phyloP scores from a whole-genome alignment of 2,329 filamentous ascomycete genomes.

The Myriosclerotinia curreyana region DNA sequence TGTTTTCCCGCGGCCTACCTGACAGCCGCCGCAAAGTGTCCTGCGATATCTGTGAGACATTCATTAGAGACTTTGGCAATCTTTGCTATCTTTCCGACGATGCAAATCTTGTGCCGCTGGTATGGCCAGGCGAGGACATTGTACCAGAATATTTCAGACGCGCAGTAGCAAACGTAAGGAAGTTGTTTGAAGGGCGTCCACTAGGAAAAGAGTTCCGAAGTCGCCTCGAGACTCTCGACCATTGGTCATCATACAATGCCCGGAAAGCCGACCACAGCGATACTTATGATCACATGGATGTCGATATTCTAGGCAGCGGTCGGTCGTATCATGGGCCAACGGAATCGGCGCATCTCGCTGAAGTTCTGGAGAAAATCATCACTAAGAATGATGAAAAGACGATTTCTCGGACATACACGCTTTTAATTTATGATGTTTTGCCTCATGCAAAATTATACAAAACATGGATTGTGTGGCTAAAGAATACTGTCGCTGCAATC shows the following conservation, averaged over 20 bases:
- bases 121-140: slow-evolving; percentile 15
- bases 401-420: not conserved
- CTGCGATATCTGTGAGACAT: slow-evolving; percentile 15
- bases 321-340: not conserved
- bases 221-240: not conserved
- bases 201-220: not conserved
- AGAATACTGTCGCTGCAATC: slow-evolving; percentile 5
- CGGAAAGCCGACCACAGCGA: not conserved
- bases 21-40: not conserved
- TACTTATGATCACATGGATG: slow-evolving; percentile 3
- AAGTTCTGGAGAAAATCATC: slow-evolving; percentile 9
- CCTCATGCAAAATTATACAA: not conserved
- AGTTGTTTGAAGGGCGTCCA: slow-evolving; percentile 12
- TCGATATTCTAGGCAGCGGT: not conserved
- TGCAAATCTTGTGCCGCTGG: slow-evolving; percentile 4
- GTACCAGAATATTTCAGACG: slow-evolving; percentile 13
- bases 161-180: slow-evolving; percentile 3
- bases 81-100: slow-evolving; percentile 4
- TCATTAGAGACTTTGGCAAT: slow-evolving; percentile 6
- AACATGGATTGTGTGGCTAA: slow-evolving; percentile 10
- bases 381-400: not conserved
- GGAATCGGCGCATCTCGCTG: not conserved
- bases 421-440: not conserved
- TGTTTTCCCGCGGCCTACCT: slow-evolving; percentile 10
- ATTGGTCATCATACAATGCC: not conserved